A percentile compares a stretch with the other conserved stretches of the same genome.
Evolutionary conservation across 169 alveolate genomes (phyloP).

Genomic region (Plasmodium berghei): DNA sequence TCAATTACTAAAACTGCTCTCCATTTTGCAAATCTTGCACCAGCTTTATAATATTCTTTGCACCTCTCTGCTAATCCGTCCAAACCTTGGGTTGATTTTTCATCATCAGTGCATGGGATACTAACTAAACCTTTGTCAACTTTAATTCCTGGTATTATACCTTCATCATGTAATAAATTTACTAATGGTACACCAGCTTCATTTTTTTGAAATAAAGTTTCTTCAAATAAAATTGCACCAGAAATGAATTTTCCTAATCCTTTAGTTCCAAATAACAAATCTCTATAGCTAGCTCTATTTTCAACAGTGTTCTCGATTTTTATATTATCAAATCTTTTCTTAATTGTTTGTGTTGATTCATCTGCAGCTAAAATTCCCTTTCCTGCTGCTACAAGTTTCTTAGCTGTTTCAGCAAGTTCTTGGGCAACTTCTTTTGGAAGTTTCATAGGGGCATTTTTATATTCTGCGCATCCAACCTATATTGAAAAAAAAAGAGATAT

Average conservation of each 20-base stretch:
- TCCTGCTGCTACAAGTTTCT: conserved; percentile 86
- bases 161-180: conserved; percentile 91
- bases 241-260: conserved; percentile 95
- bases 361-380: conserved; percentile 99
- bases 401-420: conserved; percentile 71
- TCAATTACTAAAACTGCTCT: conserved; percentile 97
- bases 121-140: conserved; percentile 96
- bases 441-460: conserved; percentile 56
- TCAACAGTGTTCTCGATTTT: conserved; percentile 96
- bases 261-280: conserved; percentile 94
- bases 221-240: conserved; percentile 99
- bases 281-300: conserved; percentile 97
- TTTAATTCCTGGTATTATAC: conserved; percentile 98
- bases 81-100: conserved; percentile 94
- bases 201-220: conserved; percentile 96
- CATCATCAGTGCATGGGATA: conserved; percentile 94
- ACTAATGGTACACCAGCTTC: conserved; percentile 91
- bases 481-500: not conserved
- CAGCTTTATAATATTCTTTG: conserved; percentile 95
- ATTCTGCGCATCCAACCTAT: conserved; percentile 33
- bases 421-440: conserved; percentile 73
- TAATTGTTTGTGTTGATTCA: conserved; percentile 98
- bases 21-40: conserved; percentile 99
- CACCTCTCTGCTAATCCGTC: conserved; percentile 98
- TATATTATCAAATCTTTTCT: conserved; percentile 95